These are phyloP conservation scores for Neurospora pannonica DNA, from an alignment of 495 filamentous ascomycete species.

Conservation along the genomic window DNA sequence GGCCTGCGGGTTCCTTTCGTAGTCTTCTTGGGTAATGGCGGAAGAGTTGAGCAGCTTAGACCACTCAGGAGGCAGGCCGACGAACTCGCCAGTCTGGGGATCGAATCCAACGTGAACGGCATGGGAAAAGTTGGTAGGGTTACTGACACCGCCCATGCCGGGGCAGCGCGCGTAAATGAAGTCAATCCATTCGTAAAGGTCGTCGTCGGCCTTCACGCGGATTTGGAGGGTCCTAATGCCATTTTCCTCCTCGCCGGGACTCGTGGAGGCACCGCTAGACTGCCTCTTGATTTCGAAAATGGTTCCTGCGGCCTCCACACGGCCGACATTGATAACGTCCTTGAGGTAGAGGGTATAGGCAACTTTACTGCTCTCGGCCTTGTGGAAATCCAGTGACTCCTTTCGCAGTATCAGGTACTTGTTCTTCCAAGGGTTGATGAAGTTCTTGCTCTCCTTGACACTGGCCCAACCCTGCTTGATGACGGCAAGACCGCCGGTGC, in stretches of 20 bases:
- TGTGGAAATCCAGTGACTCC: constrained; percentile 82
- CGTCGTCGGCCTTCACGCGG: constrained; percentile 86
- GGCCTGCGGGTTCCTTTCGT: constrained; percentile 94
- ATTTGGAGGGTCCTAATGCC: constrained; percentile 73
- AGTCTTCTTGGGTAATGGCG: constrained; percentile 95
- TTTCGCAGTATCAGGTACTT: constrained; percentile 83
- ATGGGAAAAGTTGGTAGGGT: constrained; percentile 94
- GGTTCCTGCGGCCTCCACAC: constrained; percentile 77
- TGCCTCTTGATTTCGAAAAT: constrained; percentile 87
- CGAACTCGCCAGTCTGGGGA: constrained; percentile 82
- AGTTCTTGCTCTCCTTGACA: constrained; percentile 85
- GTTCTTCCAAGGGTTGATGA: constrained; percentile 75
- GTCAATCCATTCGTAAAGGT: constrained; percentile 97
- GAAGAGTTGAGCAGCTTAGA: constrained; percentile 89
- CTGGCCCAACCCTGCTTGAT: constrained; percentile 78
- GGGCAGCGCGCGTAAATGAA: constrained; percentile 93
- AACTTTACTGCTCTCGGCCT: constrained; percentile 75
- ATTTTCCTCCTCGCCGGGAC: constrained; percentile 59
- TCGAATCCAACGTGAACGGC: constrained; percentile 97
- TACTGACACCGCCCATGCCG: constrained; percentile 95
- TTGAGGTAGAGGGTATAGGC: constrained; percentile 70
- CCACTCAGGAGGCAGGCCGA: constrained; percentile 91
- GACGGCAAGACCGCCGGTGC: constrained; percentile 53
- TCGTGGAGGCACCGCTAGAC: constrained; percentile 49
- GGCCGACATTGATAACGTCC: constrained; percentile 74